Evolutionary conservation across 2,329 filamentous ascomycete genomes (phyloP), one percentile per base, ranked within the genome.

Genomic region (Cladophialophora carrionii): DNA sequence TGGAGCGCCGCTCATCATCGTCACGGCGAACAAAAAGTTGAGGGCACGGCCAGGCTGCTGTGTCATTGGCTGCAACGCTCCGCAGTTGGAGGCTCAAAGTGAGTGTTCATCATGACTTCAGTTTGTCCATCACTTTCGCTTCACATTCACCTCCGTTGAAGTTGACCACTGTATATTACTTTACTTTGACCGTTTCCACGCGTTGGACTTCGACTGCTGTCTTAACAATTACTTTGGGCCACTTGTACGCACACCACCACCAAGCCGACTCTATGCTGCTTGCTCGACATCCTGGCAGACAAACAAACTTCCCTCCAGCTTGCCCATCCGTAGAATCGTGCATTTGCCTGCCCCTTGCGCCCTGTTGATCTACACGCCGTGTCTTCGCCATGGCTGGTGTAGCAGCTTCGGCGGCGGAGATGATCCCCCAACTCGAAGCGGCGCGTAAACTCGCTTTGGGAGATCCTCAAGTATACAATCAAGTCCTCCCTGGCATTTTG

Each of bases 401-500:
- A 12, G 59, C 54, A 26, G 46, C 66, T 58, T 63, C 70, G 24
- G 56, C 68, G 24, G 68, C 63, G 48, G 71, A 68, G 46, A 72
- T 72, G 79, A 86, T 98, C 73, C 86, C 87, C 72, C 93, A 97
- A 82, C 88, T 99, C 72, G 88, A 96, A 76, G 89, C 90, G 73
- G 95, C 95, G 69, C 91, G 95, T 74, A 91, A 91, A 76, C 89
- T 98, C 68, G 93, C 96, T 61, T 85, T 98, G 65, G 87, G 86
- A 72, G 93, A 98, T 78, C 85, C 93, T 69, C 88, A 87, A 74
- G 92, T 96, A 80, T 99, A 98, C 78, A 88, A 90, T 57, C 91
- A 91, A 77, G 94, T 99, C 75, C 89, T 99, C 68, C 90, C 91
- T 74, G 92, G 92, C 55, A 92, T 98, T 68, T 82, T 98, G n/a